Evolutionary conservation across 306 rosid genomes (phyloP).

Genomic region (Coriaria nepalensis): DNA sequence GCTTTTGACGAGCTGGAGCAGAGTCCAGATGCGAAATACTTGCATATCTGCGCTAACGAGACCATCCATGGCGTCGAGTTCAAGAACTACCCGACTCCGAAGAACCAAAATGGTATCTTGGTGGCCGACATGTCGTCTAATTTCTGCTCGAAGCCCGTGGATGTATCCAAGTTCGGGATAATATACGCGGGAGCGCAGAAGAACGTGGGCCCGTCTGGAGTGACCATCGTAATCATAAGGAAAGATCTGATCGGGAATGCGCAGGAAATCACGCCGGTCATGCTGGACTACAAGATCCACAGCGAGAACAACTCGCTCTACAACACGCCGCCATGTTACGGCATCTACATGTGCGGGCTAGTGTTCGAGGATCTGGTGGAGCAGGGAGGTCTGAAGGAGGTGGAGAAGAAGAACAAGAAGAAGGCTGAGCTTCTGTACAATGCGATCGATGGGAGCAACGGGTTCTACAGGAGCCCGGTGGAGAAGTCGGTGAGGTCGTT

Average conservation of each 20-base stretch:
- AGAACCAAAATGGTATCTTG: conserved; percentile 28
- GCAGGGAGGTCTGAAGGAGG: conserved; percentile 80
- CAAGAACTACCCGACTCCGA: conserved; percentile 59
- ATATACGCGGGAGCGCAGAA: conserved; percentile 96
- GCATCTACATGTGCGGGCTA: conserved; percentile 85
- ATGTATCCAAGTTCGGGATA: conserved; percentile 66
- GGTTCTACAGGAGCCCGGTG: conserved; percentile 75
- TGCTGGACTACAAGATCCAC: conserved; percentile 88
- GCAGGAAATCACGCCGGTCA: conserved; percentile 60
- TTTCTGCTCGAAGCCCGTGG: conserved; percentile 90
- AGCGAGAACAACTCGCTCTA: conserved; percentile 71
- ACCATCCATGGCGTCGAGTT: conserved; percentile 95
- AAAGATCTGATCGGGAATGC: conserved; percentile 81
- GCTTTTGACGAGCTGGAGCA: conserved; percentile 47
- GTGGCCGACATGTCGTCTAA: conserved; percentile 93
- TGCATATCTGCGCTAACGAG: conserved; percentile 82
- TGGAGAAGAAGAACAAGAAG: conserved; percentile 76
- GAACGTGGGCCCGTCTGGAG: conserved; percentile 94
- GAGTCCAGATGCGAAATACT: conserved; percentile 39
- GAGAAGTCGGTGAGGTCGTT: conserved; percentile 78
- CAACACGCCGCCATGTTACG: conserved; percentile 88
- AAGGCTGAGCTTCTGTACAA: conserved; percentile 63
- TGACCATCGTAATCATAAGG: conserved; percentile 67
- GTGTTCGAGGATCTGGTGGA: conserved; percentile 82
- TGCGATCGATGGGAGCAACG: conserved; percentile 64